Percentiles rank a stretch among this genome's conserved stretches.
phyloP scores from a whole-genome alignment of 2,329 filamentous ascomycete species.

The Grosmannia serpens region DNA sequence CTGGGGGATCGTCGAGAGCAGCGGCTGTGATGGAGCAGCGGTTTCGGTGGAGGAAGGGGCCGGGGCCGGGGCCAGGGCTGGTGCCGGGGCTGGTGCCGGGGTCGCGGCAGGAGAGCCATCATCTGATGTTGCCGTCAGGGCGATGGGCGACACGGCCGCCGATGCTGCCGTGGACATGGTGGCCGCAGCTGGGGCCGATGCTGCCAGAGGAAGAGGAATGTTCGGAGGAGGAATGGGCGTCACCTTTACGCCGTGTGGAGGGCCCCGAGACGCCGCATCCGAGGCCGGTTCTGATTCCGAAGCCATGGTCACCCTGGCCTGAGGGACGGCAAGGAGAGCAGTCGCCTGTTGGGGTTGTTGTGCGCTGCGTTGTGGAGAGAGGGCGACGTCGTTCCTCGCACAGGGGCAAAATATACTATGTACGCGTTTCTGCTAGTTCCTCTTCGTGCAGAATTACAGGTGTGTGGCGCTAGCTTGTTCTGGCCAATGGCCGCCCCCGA shows the following conservation, averaged over 20 bases:
- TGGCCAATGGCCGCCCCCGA: neutral
- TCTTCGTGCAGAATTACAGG: too few relatives aligned
- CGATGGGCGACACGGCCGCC: constrained; percentile 7
- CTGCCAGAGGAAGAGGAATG: constrained; percentile 5
- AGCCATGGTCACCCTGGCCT: constrained; percentile 1
- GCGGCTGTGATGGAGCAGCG: neutral
- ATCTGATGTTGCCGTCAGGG: neutral
- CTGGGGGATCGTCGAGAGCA: constrained; percentile 40
- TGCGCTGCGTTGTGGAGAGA: neutral
- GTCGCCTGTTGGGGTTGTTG: neutral
- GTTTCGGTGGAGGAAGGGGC: neutral
- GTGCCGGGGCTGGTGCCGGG: too few relatives aligned
- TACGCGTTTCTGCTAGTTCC: neutral
- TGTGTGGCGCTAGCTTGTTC: constrained; percentile 3
- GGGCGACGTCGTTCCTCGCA: neutral
- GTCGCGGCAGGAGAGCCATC: neutral
- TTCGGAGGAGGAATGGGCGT: constrained; percentile 13
- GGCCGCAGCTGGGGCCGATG: neutral
- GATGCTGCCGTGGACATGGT: neutral
- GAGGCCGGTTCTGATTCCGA: constrained; percentile 1
- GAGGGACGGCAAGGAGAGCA: neutral
- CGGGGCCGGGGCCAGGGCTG: neutral
- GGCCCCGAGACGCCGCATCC: neutral
- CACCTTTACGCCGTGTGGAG: constrained; percentile 7
- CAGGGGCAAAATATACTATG: neutral